Base-by-base conservation (phyloP, 148 eudicot species). In the Salicornia ramosissima region DNA sequence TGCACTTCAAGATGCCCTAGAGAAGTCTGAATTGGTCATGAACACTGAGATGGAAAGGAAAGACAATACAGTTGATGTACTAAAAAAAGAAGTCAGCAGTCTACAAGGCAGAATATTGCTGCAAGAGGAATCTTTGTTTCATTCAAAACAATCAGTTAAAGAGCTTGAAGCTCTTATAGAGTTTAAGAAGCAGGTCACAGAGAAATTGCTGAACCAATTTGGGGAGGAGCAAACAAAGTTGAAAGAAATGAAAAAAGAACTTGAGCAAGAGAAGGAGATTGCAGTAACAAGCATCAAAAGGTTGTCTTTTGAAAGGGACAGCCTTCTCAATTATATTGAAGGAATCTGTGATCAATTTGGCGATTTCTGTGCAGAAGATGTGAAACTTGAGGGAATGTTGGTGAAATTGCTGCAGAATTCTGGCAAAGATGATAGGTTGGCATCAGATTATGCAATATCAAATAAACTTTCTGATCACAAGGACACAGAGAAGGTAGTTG, bases 151-250 rank as follows among this genome's bases (percentile, higher is more conserved):
- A 59, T 69, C 60, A 42, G 72, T 16, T 15, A 50, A 71, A 64
- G 77, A 83, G 57, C 84, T 83, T 25, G 79, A 83, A 64, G 76
- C 59, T 52, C 72, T 75, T 65, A 39, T 87, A 56, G 81, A 83
- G 74, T 39, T 64, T 15, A 75, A 72, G 67, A 77, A 74, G 28
- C 59, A 68, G 29, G 85, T 80, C 69, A 68, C 73, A 34, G 78
- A 77, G 42, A 79, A 67, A 29, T 21, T 81, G 76, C 78, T 78
- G 43, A 66, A 52, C 65, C 64, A 74, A 22, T 74, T 67, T 11
- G 70, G 4, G 66, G 72, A 73, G 19, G 82, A 76, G 70, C 72
- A 69, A 8, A 68, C 5, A 42, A 55, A 64, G 53, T 63, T 70
- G 65, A 77, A 79, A 56, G 71, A 49, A 45, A 28, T 46, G 53